Conservation (phyloP, 2,329 filamentous ascomycete species). For the Penicillium griseofulvum region DNA sequence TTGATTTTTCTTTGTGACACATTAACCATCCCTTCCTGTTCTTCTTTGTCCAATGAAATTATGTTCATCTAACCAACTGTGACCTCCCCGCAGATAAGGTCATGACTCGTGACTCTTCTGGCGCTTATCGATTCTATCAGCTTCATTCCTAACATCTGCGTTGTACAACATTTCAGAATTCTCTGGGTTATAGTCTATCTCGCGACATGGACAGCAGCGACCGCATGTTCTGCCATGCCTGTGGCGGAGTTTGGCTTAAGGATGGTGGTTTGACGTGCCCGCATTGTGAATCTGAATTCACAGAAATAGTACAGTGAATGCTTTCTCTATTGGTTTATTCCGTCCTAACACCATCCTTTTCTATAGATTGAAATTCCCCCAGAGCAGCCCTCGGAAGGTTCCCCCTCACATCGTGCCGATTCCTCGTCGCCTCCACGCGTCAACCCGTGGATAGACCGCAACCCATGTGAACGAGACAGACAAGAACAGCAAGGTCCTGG, state of each 20-base stretch:
- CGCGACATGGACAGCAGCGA: constrained; percentile 48
- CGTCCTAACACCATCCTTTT: constrained; percentile 5
- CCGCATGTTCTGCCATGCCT: constrained; percentile 82
- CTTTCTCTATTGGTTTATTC: constrained; percentile 1
- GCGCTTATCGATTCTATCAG: constrained; percentile 10
- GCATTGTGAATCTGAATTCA: constrained; percentile 72
- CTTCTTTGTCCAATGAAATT: background rate
- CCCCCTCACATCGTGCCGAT: constrained; percentile 21
- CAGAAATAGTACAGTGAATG: constrained; percentile 70
- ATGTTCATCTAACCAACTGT: background rate
- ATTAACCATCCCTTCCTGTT: background rate
- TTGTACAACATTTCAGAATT: constrained; percentile 4
- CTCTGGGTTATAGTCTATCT: background rate
- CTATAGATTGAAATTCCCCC: constrained; percentile 34
- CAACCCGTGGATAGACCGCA: constrained; percentile 44
- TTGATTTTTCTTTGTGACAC: background rate
- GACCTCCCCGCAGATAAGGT: constrained; percentile 22
- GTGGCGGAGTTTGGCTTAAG: constrained; percentile 75
- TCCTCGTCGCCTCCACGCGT: constrained; percentile 16
- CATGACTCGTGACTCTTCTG: constrained; percentile 23
- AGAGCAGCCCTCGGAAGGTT: constrained; percentile 22
- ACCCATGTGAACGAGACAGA: constrained; percentile 51
- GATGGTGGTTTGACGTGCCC: constrained; percentile 70
- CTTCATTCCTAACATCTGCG: background rate
- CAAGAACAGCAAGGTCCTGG: constrained; percentile 32